Evolutionary conservation across 2,329 filamentous ascomycete species (phyloP).

Genomic region (Hirsutella minnesotensis): DNA sequence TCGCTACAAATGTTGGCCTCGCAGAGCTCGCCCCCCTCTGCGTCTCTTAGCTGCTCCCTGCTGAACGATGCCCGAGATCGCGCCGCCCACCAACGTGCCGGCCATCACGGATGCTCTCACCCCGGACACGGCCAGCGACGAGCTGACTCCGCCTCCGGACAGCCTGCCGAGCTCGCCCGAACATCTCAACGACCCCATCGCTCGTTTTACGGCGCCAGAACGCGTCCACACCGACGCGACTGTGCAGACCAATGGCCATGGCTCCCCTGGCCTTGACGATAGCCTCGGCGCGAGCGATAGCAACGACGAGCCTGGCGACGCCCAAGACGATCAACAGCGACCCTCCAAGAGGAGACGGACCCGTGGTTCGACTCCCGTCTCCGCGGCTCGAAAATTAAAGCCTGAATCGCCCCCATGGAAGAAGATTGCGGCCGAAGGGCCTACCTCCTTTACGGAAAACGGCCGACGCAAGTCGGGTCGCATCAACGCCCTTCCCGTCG

Average conservation of each 20-base stretch:
- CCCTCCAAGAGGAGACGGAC: slow-evolving; percentile 57
- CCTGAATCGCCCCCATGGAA: slow-evolving; percentile 86
- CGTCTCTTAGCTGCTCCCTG: slow-evolving; percentile 29
- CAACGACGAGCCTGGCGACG: slow-evolving; percentile 26
- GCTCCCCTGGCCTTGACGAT: slow-evolving; percentile 42
- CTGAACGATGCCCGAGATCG: slow-evolving; percentile 47
- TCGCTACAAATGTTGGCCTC: slow-evolving; percentile 44
- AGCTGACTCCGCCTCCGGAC: slow-evolving; percentile 8
- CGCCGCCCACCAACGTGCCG: slow-evolving; percentile 37
- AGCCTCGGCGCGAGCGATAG: slow-evolving; percentile 29
- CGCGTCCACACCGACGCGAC: slow-evolving; percentile 11
- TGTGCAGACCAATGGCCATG: slow-evolving; percentile 14
- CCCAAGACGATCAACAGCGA: slow-evolving; percentile 28
- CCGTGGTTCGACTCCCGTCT: slow-evolving; percentile 30
- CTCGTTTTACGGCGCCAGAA: slow-evolving; percentile 8
- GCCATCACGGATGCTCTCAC: slow-evolving; percentile 17
- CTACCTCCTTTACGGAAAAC: slow-evolving; percentile 70
- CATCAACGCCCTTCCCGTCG: slow-evolving; percentile 44
- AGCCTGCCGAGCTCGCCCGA: slow-evolving; percentile 10
- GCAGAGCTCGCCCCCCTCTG: slow-evolving; percentile 38
- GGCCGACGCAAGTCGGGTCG: slow-evolving; percentile 57
- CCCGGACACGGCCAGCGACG: slow-evolving; percentile 13
- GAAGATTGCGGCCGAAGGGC: slow-evolving; percentile 70
- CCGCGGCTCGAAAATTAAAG: slow-evolving; percentile 30
- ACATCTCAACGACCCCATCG: slow-evolving; percentile 5